Evolutionary conservation across 2,329 filamentous ascomycete genomes (phyloP).

Genomic region (Sporothrix inflata): DNA sequence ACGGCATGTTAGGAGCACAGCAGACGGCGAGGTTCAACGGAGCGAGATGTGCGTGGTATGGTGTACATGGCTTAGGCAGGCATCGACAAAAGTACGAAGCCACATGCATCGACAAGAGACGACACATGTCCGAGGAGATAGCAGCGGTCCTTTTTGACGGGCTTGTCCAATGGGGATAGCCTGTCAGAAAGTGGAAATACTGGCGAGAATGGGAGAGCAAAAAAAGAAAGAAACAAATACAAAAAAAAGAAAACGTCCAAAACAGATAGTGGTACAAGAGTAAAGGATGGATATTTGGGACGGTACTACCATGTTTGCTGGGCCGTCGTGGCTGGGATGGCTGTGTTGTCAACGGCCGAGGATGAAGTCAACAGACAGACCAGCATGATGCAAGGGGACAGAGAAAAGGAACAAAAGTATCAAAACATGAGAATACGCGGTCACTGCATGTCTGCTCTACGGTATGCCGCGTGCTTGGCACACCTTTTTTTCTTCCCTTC

Average conservation of each 20-base stretch:
- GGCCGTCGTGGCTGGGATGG: neutral
- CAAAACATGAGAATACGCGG: neutral
- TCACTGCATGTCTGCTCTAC: neutral
- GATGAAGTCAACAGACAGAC: neutral
- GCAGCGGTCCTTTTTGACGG: no score
- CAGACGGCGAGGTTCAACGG: neutral
- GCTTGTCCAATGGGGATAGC: no score
- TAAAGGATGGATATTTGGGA: neutral
- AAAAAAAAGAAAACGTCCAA: neutral
- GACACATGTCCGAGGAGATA: no score
- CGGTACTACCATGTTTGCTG: neutral
- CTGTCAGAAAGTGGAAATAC: no score
- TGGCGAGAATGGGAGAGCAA: no score
- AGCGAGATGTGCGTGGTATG: neutral
- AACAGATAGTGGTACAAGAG: neutral
- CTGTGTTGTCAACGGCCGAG: neutral
- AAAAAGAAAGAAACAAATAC: no score
- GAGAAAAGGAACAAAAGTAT: neutral
- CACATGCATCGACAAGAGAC: no score
- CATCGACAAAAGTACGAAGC: no score
- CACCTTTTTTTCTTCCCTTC: neutral
- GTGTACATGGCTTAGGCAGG: conserved; percentile 1
- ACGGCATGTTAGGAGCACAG: neutral
- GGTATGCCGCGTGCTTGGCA: neutral
- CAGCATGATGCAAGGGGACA: neutral